These are phyloP conservation scores for Bacidia gigantensis DNA, from an alignment of 495 filamentous ascomycete genomes.

Conservation along the genomic window DNA sequence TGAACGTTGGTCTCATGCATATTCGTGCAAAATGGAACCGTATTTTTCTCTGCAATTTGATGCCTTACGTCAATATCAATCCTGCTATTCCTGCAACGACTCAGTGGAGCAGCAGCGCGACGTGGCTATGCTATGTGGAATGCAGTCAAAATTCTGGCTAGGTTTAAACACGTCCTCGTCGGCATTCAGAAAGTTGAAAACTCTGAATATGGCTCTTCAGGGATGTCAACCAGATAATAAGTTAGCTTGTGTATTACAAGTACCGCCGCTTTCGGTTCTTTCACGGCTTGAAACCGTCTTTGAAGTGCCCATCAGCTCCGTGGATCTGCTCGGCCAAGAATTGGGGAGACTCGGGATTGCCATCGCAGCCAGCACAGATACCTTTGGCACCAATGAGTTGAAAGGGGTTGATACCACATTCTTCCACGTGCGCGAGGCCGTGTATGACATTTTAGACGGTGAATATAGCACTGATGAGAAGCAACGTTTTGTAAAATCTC, in stretches of 20 bases:
- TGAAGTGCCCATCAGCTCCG: not conserved
- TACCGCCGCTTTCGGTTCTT: not conserved
- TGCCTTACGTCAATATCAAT: conserved; percentile 15
- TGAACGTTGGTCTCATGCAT: no score
- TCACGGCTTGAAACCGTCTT: not conserved
- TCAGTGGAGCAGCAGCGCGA: not conserved
- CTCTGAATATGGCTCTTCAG: not conserved
- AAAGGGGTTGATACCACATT: not conserved
- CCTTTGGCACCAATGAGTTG: no score
- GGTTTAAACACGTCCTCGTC: not conserved
- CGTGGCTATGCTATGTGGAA: not conserved
- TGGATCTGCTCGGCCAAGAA: not conserved
- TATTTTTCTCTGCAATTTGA: conserved; percentile 15
- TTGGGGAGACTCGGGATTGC: not conserved
- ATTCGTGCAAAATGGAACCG: conserved; percentile 7
- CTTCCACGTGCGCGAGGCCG: not conserved
- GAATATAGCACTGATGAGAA: not conserved
- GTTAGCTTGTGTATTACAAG: not conserved
- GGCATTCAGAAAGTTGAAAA: not conserved
- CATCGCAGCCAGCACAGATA: no score
- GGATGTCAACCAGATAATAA: not conserved
- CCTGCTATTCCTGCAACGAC: not conserved
- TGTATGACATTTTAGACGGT: not conserved
- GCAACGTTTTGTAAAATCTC: not conserved
- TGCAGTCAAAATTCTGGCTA: not conserved